Percentiles rank a stretch among this genome's conserved stretches.
phyloP scores from a whole-genome alignment of 2,329 filamentous ascomycete genomes.

The Sporothrix brasiliensis region DNA sequence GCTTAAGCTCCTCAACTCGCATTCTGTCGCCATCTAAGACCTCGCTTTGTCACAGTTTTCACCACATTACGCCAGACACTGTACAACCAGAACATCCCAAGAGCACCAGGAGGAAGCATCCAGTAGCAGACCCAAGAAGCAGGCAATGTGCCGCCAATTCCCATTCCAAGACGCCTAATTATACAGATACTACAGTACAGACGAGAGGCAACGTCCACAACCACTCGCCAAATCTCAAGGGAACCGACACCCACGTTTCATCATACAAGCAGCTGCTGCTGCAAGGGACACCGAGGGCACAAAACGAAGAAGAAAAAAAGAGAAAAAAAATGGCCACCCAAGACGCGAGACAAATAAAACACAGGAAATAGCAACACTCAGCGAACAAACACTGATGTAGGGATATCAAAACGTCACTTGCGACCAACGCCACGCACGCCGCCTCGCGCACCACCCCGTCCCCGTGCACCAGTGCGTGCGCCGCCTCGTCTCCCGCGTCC shows the following conservation, averaged over 20 bases:
- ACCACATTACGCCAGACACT: neutral
- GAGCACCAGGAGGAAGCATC: neutral
- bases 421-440: neutral
- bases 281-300: neutral
- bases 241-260: neutral
- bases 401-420: neutral
- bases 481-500: slow-evolving; percentile 45
- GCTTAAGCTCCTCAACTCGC: neutral
- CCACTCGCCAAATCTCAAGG: neutral
- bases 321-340: slow-evolving; percentile 11
- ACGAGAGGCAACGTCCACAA: neutral
- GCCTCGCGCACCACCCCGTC: neutral
- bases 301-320: neutral
- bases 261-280: neutral
- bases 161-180: slow-evolving; percentile 17
- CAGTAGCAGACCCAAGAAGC: neutral
- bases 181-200: slow-evolving; percentile 8
- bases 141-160: slow-evolving; percentile 10
- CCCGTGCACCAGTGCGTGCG: neutral
- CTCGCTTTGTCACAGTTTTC: neutral
- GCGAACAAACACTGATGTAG: neutral
- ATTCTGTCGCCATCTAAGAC: neutral
- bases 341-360: neutral
- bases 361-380: neutral
- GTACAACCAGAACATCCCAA: neutral